Percentiles rank a stretch among this genome's conserved stretches.
Evolutionary conservation across 2,329 filamentous ascomycete species (phyloP).

Genomic region (Penicillium aurantiogriseum): DNA sequence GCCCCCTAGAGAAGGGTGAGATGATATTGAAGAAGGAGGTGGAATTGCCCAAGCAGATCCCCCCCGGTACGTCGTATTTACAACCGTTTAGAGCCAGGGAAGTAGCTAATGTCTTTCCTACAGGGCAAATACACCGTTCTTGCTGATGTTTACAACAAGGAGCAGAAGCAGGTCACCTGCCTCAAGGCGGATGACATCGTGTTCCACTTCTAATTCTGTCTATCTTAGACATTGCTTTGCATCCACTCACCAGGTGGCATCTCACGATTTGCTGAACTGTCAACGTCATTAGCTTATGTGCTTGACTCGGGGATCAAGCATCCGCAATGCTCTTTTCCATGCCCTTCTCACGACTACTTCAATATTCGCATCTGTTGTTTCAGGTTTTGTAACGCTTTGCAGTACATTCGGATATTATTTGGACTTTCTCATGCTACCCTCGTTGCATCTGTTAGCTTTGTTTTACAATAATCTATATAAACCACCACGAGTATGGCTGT

Average conservation of each 20-base stretch:
- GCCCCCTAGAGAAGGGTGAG: slow-evolving; percentile 79
- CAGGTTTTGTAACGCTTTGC: slow-evolving; percentile 4
- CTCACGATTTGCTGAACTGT: slow-evolving; percentile 3
- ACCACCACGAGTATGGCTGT: not conserved
- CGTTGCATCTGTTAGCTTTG: not conserved
- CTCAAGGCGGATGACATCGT: slow-evolving; percentile 61
- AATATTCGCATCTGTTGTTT: slow-evolving; percentile 9
- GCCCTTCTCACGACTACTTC: slow-evolving; percentile 18
- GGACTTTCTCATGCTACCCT: not conserved
- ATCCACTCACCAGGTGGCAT: slow-evolving; percentile 17
- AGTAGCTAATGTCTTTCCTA: slow-evolving; percentile 8
- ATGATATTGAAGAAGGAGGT: slow-evolving; percentile 76
- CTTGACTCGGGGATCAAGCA: not conserved
- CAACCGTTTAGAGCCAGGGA: not conserved
- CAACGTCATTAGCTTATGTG: not conserved
- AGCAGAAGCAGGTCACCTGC: slow-evolving; percentile 78
- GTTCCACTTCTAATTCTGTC: slow-evolving; percentile 25
- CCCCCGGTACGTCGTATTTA: slow-evolving; percentile 67
- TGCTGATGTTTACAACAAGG: slow-evolving; percentile 76
- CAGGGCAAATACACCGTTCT: slow-evolving; percentile 87
- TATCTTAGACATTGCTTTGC: slow-evolving; percentile 8
- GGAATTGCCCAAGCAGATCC: slow-evolving; percentile 80
- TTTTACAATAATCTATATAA: not conserved
- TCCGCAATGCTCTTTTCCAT: slow-evolving; percentile 12
- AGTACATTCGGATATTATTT: slow-evolving; percentile 10